phyloP scores from a whole-genome alignment of 306 rosid genomes.

The Senna tora region DNA sequence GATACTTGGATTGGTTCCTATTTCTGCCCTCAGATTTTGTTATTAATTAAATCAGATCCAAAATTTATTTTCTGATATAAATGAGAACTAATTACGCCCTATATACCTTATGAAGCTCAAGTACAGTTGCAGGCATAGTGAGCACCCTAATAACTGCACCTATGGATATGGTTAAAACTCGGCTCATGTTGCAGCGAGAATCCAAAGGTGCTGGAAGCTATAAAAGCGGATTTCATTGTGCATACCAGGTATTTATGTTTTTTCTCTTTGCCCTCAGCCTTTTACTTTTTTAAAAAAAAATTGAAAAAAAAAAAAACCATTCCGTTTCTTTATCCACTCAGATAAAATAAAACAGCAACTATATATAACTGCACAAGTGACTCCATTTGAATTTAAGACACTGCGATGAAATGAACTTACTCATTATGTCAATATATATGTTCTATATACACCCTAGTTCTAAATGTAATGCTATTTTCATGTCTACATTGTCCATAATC shows the following conservation, averaged over 20 bases:
- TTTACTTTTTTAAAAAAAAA: background rate
- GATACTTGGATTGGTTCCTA: conserved; percentile 18
- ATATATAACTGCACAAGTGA: background rate
- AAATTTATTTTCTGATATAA: conserved; percentile 20
- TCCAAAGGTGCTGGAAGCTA: conserved; percentile 57
- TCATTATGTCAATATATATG: background rate
- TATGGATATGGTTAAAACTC: conserved; percentile 91
- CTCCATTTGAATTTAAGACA: background rate
- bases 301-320: too few relatives aligned
- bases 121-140: conserved; percentile 70
- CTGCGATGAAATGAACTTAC: conserved; percentile 9
- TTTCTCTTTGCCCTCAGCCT: conserved; percentile 15
- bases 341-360: background rate
- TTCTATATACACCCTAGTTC: conserved; percentile 6
- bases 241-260: conserved; percentile 61
- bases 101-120: conserved; percentile 66
- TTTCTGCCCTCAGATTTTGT: conserved; percentile 10
- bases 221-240: conserved; percentile 84
- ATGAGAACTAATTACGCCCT: conserved; percentile 40
- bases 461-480: background rate
- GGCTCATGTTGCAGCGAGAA: conserved; percentile 92
- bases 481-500: conserved; percentile 5
- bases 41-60: conserved; percentile 17
- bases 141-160: conserved; percentile 91
- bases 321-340: conserved; percentile 21